These are phyloP conservation scores for Trichosporon asahii DNA, from an alignment of 1,284 basidiomycete genomes.

Conservation along the genomic window DNA sequence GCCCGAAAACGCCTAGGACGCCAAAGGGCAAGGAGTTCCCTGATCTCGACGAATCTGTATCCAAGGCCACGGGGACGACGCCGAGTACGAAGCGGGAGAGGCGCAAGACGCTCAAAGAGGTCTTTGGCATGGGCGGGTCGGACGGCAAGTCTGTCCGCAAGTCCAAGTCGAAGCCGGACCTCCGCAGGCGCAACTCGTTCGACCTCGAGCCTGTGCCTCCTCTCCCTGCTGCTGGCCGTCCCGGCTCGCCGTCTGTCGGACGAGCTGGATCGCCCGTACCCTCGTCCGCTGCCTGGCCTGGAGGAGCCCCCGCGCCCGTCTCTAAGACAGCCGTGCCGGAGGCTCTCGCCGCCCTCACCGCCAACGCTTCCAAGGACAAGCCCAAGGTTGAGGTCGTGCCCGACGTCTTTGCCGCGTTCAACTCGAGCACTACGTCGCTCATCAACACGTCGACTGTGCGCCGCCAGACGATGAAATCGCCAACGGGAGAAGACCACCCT, in stretches of 20 bases:
- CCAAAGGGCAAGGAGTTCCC: conserved; percentile 8
- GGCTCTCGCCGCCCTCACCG: conserved; percentile 23
- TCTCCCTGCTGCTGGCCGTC: conserved; percentile 6
- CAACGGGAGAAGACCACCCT: not conserved
- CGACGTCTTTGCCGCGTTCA: conserved; percentile 24
- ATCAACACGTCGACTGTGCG: conserved; percentile 6
- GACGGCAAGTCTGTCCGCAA: conserved; percentile 16
- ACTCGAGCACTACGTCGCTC: conserved; percentile 11
- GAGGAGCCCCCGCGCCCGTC: not conserved
- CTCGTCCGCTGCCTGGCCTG: conserved; percentile 1
- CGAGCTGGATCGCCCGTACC: not conserved
- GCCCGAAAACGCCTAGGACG: conserved; percentile 8
- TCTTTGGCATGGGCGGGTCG: conserved; percentile 14
- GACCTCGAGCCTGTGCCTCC: conserved; percentile 12
- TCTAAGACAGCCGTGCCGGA: conserved; percentile 20
- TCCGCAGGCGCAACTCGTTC: conserved; percentile 8
- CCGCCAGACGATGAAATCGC: conserved; percentile 7
- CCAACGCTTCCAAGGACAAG: conserved; percentile 9
- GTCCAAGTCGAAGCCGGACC: conserved; percentile 23
- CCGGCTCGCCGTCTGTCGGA: not conserved
- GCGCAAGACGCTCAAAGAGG: conserved; percentile 24
- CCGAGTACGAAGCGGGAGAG: conserved; percentile 6
- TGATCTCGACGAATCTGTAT: not conserved
- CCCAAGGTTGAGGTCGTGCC: conserved; percentile 23
- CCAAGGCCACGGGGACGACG: not conserved